Percentiles rank a stretch among this genome's conserved stretches.
Conservation (phyloP, 805 yeast species). For the Yarrowia deformans region DNA sequence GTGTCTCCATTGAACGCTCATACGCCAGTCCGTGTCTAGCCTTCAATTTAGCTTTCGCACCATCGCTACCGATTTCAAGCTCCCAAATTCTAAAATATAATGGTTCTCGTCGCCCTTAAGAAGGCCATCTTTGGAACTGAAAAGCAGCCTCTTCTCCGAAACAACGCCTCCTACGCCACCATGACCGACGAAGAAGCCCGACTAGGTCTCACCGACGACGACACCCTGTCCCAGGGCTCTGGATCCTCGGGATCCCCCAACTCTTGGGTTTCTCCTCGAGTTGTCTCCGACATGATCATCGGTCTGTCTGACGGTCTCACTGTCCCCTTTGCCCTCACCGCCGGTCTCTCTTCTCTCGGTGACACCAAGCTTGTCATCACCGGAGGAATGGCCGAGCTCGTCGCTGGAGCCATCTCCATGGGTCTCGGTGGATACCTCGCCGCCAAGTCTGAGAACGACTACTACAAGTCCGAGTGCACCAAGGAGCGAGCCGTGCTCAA, state of each 20-base stretch:
- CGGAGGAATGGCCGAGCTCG: constrained; percentile 97
- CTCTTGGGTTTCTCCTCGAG: constrained; percentile 67
- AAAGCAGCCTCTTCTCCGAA: constrained; percentile 48
- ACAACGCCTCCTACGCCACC: constrained; percentile 44
- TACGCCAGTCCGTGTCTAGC: constrained; percentile 24
- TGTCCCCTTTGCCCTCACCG: constrained; percentile 98
- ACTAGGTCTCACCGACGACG: constrained; percentile 40
- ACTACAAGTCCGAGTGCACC: constrained; percentile 46
- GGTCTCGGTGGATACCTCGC: constrained; percentile 97
- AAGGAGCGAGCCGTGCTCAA: constrained; percentile 47
- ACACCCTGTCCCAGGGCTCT: constrained; percentile 40
- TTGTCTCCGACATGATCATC: constrained; percentile 90
- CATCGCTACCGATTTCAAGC: neutral
- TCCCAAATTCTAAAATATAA: constrained; percentile 36
- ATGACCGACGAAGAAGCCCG: constrained; percentile 42
- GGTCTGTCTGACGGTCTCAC: constrained; percentile 96
- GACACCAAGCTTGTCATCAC: constrained; percentile 89
- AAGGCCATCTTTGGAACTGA: constrained; percentile 47
- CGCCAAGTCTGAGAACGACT: constrained; percentile 77
- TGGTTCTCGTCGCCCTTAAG: constrained; percentile 50
- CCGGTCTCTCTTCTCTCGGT: constrained; percentile 91
- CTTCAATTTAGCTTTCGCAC: neutral
- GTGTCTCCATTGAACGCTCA: constrained; percentile 29
- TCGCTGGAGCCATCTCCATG: constrained; percentile 97
- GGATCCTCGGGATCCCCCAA: constrained; percentile 40